Evolutionary conservation across 768 basidiomycete species (phyloP).

Genomic region (Psilocybe tampanensis): DNA sequence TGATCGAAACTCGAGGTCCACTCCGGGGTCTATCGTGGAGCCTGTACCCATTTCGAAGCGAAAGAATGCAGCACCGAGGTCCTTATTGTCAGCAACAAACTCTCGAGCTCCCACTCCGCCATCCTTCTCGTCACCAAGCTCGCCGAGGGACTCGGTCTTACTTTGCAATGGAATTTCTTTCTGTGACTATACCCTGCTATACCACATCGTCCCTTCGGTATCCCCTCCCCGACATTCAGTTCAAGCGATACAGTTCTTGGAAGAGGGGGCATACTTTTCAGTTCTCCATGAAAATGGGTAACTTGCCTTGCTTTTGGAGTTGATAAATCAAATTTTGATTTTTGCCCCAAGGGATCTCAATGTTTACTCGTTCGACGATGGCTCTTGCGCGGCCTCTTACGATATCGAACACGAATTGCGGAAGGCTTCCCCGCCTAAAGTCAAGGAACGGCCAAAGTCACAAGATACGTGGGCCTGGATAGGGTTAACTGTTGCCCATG

Average conservation of each 20-base stretch:
- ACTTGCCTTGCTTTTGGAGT: background rate
- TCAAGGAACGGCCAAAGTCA: slow-evolving; percentile 33
- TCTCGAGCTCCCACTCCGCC: slow-evolving; percentile 44
- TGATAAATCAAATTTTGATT: background rate
- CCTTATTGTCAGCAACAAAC: slow-evolving; percentile 47
- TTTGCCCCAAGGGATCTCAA: slow-evolving; percentile 50
- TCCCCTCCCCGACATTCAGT: slow-evolving; percentile 42
- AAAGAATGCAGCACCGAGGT: slow-evolving; percentile 38
- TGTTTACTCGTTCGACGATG: slow-evolving; percentile 57
- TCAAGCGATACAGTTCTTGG: slow-evolving; percentile 47
- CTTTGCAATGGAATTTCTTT: slow-evolving; percentile 26
- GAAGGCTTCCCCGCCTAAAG: slow-evolving; percentile 24
- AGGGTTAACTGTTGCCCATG: slow-evolving; percentile 34
- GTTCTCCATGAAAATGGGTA: slow-evolving; percentile 72
- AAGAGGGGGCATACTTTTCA: slow-evolving; percentile 44
- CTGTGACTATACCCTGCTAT: slow-evolving; percentile 33
- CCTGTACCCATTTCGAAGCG: slow-evolving; percentile 22
- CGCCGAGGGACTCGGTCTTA: slow-evolving; percentile 29
- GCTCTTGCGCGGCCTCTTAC: slow-evolving; percentile 30
- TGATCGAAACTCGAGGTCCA: slow-evolving; percentile 21
- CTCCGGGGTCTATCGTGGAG: slow-evolving; percentile 29
- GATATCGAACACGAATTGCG: slow-evolving; percentile 28
- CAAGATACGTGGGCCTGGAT: slow-evolving; percentile 49
- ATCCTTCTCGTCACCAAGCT: slow-evolving; percentile 41
- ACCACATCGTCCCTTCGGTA: slow-evolving; percentile 51